Base-by-base conservation (phyloP, 1,284 basidiomycete species). In the Hymenochaete sp. region DNA sequence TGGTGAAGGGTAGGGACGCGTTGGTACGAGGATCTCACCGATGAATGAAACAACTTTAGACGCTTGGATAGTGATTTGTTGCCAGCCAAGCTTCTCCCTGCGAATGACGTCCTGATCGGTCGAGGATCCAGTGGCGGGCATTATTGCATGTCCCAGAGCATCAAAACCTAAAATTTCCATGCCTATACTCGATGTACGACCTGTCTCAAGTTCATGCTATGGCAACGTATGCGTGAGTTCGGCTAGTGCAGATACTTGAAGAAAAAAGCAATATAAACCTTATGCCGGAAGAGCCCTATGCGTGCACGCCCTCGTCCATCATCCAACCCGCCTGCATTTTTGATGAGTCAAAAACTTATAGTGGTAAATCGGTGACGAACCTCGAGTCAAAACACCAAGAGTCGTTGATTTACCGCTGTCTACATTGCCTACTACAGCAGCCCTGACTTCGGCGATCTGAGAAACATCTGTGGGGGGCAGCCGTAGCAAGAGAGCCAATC, bases 11-110 rank as follows among this genome's bases (percentile, higher is more conserved):
- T 6, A 6, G 32, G 13, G 32, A 35, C 32, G 21, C 9, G 28
- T 31, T 14, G 9, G 14, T 31, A 31, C n/a, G 24, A 24, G 27
- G n/a, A 22, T 53, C 65, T 52, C 53, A 82, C 84, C 90, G 54
- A 90, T 96, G 61, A 98, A 98, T 21, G 89, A 92, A 39, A 98
- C 79, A 6, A 98, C 91, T 65, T 98, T 98, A 35, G 91, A 82
- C 0, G 90, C 82, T 55, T 85, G 78, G 38, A 80, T 68, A 44
- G 92, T 93, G n/a, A 98, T 96, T 57, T 95, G 86, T 55, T 98
- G 93, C 95, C 95, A 98, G 7, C 81, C 80, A 48, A 95, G 68
- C 64, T 90, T 93, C 67, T 96, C 90, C 26, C 81, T 74, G 45
- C 87, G 77, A 27, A 79, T 68, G 3, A 72, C 68, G 42, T 84